Percentiles rank a stretch among this genome's conserved stretches.
Evolutionary conservation across 1,284 basidiomycete genomes (phyloP).

Genomic region (Apiotrichum montevideense): DNA sequence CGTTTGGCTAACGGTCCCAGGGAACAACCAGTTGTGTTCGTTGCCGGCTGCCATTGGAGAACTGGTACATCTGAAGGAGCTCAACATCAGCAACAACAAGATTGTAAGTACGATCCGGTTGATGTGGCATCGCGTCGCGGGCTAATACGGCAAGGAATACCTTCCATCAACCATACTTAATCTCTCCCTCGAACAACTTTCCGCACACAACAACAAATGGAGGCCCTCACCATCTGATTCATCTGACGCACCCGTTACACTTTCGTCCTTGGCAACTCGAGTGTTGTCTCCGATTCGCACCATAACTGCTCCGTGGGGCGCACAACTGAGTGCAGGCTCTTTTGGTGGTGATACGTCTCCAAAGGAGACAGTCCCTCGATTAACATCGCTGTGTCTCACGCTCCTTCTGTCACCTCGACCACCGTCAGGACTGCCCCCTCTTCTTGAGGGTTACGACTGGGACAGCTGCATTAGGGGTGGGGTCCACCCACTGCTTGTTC

Average conservation of each 20-base stretch:
- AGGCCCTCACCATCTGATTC: not conserved
- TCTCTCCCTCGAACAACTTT: constrained; percentile 27
- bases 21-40: constrained; percentile 32
- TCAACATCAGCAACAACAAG: constrained; percentile 43
- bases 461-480: constrained; percentile 14
- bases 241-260: not conserved
- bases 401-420: constrained; percentile 35
- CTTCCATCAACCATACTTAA: constrained; percentile 43
- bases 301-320: too few species aligned
- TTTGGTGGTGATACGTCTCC: too few species aligned
- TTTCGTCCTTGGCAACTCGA: not conserved
- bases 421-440: constrained; percentile 30
- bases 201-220: constrained; percentile 27
- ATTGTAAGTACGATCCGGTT: constrained; percentile 32
- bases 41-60: constrained; percentile 45
- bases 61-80: constrained; percentile 35
- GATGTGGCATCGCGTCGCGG: not conserved
- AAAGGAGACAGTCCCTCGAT: constrained; percentile 13
- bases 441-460: constrained; percentile 35
- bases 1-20: constrained; percentile 15
- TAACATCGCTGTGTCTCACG: constrained; percentile 34
- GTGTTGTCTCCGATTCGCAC: constrained; percentile 1
- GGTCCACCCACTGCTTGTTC: constrained; percentile 33
- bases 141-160: constrained; percentile 20
- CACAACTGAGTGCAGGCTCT: too few species aligned